These are phyloP conservation scores for Fusarium napiforme DNA, from an alignment of 2,329 filamentous ascomycete species.

Conservation along the genomic window DNA sequence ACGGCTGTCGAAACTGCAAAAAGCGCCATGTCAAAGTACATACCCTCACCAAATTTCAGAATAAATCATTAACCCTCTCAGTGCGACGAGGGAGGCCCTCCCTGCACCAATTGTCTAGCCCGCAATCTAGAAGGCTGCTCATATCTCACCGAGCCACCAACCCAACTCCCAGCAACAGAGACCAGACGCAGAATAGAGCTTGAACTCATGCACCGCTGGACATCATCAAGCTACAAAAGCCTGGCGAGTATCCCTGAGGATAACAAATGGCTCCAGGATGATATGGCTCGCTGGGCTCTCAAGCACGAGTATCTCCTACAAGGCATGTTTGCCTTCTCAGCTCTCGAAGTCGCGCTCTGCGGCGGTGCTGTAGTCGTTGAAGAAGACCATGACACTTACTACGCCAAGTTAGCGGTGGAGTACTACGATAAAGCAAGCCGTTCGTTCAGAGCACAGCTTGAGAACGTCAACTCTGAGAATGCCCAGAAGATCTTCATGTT, in stretches of 20 bases:
- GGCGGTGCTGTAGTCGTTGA: constrained; percentile 22
- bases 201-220: constrained; percentile 64
- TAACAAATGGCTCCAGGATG: constrained; percentile 47
- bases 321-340: constrained; percentile 46
- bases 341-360: constrained; percentile 39
- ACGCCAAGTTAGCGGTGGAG: constrained; percentile 38
- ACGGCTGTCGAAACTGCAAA: constrained; percentile 43
- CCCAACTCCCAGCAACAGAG: constrained; percentile 22
- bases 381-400: constrained; percentile 32
- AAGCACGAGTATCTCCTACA: constrained; percentile 54
- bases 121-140: constrained; percentile 41
- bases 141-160: constrained; percentile 26
- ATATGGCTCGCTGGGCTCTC: constrained; percentile 51
- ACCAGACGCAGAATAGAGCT: constrained; percentile 53
- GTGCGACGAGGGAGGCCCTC: constrained; percentile 53
- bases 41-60: background rate
- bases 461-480: constrained; percentile 35
- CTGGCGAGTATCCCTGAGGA: constrained; percentile 53
- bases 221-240: constrained; percentile 56
- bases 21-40: constrained; percentile 42
- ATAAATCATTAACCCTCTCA: constrained; percentile 1
- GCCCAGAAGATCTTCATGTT: constrained; percentile 40
- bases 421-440: constrained; percentile 42
- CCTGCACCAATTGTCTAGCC: constrained; percentile 49
- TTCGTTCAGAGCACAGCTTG: constrained; percentile 36